Evolutionary conservation across 2,329 filamentous ascomycete species (phyloP).

Genomic region (Stagonosporopsis cucurbitacearum): DNA sequence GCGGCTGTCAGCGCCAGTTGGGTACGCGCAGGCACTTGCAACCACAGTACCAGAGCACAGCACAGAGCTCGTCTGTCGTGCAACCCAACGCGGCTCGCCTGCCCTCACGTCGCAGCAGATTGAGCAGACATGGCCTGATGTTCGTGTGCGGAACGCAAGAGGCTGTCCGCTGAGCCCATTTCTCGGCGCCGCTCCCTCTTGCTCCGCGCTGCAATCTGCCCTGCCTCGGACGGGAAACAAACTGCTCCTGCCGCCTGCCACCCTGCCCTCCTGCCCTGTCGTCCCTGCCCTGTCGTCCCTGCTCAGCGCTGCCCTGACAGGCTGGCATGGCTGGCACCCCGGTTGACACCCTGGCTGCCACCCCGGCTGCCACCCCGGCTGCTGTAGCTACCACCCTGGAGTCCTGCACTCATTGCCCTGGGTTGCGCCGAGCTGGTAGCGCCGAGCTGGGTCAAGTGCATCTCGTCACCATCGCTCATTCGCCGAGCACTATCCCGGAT

Average conservation of each 20-base stretch:
- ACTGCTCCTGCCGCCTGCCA: too few species aligned
- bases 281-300: too few species aligned
- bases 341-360: too few species aligned
- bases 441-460: conserved; percentile 5
- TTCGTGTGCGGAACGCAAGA: conserved; percentile 1
- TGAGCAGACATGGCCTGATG: conserved; percentile 30
- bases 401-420: too few species aligned
- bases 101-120: conserved; percentile 22
- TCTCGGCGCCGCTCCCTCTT: conserved; percentile 2
- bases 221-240: conserved; percentile 5
- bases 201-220: conserved; percentile 15
- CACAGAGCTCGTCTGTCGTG: conserved; percentile 19
- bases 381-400: conserved; percentile 4
- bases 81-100: conserved; percentile 21
- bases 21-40: not conserved
- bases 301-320: not conserved
- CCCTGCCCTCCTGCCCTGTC: too few species aligned
- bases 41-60: conserved; percentile 7
- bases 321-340: not conserved
- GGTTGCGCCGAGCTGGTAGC: not conserved
- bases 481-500: not conserved
- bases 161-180: conserved; percentile 3
- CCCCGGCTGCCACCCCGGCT: too few species aligned
- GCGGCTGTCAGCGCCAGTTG: not conserved
- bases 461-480: not conserved